A percentile compares a stretch with the other conserved stretches of the same genome.
These are phyloP conservation scores for Eutrema salsugineum DNA, from an alignment of 441 rosid genomes.

Conservation along the genomic window DNA sequence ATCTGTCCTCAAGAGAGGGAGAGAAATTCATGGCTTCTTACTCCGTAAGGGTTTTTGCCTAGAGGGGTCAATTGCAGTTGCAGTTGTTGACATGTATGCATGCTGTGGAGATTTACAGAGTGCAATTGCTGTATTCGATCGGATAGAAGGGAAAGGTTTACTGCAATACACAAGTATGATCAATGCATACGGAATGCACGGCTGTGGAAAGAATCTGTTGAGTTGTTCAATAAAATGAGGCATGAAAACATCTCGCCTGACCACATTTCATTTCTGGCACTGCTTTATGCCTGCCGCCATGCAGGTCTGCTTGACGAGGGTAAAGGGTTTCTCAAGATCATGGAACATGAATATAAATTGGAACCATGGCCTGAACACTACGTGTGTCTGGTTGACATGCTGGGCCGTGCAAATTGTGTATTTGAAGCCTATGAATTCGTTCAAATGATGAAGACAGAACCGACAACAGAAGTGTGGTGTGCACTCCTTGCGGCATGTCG, in stretches of 20 bases:
- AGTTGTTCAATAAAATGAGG: constrained; percentile 54
- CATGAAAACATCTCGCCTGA: constrained; percentile 52
- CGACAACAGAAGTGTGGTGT: constrained; percentile 88
- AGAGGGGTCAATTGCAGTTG: constrained; percentile 56
- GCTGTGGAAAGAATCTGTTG: constrained; percentile 64
- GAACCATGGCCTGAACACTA: constrained; percentile 93
- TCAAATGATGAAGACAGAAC: constrained; percentile 55
- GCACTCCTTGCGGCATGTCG: constrained; percentile 79
- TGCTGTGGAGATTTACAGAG: constrained; percentile 65
- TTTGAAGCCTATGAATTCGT: constrained; percentile 75
- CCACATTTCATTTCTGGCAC: constrained; percentile 71
- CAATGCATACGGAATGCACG: constrained; percentile 84
- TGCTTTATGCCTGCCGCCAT: constrained; percentile 86
- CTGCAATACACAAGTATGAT: constrained; percentile 81
- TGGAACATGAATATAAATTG: constrained; percentile 59
- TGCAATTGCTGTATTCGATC: constrained; percentile 48
- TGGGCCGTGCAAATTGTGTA: constrained; percentile 72
- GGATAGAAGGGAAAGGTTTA: constrained; percentile 40
- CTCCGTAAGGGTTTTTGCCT: constrained; percentile 49
- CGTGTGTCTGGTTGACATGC: constrained; percentile 83
- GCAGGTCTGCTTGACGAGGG: constrained; percentile 79
- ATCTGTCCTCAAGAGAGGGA: constrained; percentile 70
- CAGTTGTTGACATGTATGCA: constrained; percentile 87
- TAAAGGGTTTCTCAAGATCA: constrained; percentile 49
- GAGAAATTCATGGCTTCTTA: constrained; percentile 68